Conservation (phyloP, 768 basidiomycete genomes). For the Mycena sanguinolenta region DNA sequence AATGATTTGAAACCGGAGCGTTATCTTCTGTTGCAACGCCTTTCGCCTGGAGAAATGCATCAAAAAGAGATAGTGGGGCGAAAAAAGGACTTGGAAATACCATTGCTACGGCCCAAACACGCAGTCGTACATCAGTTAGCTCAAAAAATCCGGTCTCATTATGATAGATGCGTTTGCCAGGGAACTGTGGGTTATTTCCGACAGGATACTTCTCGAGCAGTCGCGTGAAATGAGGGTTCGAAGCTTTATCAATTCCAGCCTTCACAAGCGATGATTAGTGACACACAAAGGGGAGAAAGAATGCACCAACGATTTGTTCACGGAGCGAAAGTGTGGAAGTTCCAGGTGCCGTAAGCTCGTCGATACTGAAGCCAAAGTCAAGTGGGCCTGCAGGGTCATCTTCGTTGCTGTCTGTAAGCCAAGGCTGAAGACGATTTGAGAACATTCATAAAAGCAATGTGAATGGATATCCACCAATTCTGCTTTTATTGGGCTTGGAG, state of each 20-base stretch:
- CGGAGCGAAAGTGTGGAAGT: too few species aligned
- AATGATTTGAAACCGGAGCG: neutral
- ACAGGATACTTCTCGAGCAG: neutral
- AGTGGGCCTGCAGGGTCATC: too few species aligned
- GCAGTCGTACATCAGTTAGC: neutral
- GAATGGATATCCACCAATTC: too few species aligned
- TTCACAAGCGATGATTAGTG: neutral
- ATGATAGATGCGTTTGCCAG: neutral
- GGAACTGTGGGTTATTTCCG: neutral
- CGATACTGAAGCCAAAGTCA: too few species aligned
- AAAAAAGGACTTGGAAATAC: neutral
- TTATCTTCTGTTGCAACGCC: neutral
- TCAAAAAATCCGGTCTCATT: neutral
- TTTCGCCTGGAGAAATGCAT: neutral
- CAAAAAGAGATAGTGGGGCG: neutral
- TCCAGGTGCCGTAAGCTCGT: too few species aligned
- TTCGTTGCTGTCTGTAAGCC: too few species aligned
- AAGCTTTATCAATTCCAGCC: neutral
- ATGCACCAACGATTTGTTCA: too few species aligned
- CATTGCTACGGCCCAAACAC: neutral
- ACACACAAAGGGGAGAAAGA: too few species aligned
- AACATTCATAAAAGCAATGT: too few species aligned
- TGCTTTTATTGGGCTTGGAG: too few species aligned
- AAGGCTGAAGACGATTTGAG: too few species aligned
- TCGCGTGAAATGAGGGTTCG: neutral